Base-by-base conservation (phyloP, 441 rosid genomes). In the Adansonia madagascariensis region DNA sequence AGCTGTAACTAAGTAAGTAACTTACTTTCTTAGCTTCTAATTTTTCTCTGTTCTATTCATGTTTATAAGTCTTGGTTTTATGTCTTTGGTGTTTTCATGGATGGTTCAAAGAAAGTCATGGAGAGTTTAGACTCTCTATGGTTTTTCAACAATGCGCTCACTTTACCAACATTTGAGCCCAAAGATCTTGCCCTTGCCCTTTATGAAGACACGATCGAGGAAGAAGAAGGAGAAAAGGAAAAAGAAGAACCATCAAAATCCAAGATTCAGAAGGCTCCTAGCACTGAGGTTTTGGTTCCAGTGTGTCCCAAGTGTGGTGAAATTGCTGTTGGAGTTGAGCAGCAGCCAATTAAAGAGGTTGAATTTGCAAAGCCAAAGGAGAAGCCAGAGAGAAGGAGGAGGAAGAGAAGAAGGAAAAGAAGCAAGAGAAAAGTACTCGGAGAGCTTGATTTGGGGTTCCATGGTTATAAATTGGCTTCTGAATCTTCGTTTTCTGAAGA, bases 61-160 rank as follows among this genome's bases (percentile, higher is more conserved):
- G 46, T 15, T 14, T 24, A 2, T 46, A 14, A 62, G 27, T 73
- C 20, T 49, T 14, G 66, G 35, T 56, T 55, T 60, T 31, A 35
- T 24, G 60, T 11, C 60, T 63, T 27, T 52, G 27, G 59, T 20
- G 41, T 22, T 71, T 49, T 35, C 73, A 87, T 89, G 92, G 88
- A 79, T 22, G 17, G 59, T 44, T 76, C 77, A n/a, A 50, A n/a
- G 63, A 27, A 69, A 74, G 31, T 84, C 4, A 22, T 84, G 1
- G 84, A 89, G 75, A 81, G 85, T 79, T 70, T 89, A 11, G 89
- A 86, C 75, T 17, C 82, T 52, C 82, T 87, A 10, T 89, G 92
- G 92, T 86, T 82, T 86, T 89, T 85, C 88, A 43, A 79, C 80
- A 82, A 74, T 57, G 65, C 77, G 50, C 63, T 85, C 17, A 71